Evolutionary conservation across 352 stramenopile genomes (phyloP).

Genomic region (Globisporangium uncinulatum): DNA sequence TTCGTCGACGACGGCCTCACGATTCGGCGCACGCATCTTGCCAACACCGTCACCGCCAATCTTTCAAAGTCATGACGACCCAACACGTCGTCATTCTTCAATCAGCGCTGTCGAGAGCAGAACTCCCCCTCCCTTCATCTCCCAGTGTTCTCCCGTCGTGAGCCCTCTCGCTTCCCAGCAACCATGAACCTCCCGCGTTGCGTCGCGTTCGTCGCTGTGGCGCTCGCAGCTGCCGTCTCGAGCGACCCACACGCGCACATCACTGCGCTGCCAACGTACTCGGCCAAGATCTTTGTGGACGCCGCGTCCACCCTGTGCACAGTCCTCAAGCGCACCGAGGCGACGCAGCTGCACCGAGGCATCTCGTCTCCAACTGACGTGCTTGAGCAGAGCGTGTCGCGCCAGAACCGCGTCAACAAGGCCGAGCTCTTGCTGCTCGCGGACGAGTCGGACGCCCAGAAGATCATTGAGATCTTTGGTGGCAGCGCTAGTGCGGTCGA

Average conservation of each 20-base stretch:
- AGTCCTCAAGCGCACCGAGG: slow-evolving; percentile 9
- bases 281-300: slow-evolving; percentile 14
- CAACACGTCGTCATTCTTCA: not conserved
- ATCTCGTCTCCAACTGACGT: slow-evolving; percentile 8
- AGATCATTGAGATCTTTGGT: slow-evolving; percentile 13
- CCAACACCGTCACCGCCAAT: no score
- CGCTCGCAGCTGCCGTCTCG: not conserved
- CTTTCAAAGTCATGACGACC: not conserved
- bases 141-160: not conserved
- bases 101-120: not conserved
- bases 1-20: no score
- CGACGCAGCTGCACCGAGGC: slow-evolving; percentile 14
- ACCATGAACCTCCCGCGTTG: slow-evolving; percentile 2
- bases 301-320: slow-evolving; percentile 3
- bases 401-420: slow-evolving; percentile 13
- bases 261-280: slow-evolving; percentile 6
- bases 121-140: not conserved
- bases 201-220: not conserved
- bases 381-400: slow-evolving; percentile 9
- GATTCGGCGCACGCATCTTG: no score
- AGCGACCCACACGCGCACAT: not conserved
- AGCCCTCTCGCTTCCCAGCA: not conserved
- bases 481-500: slow-evolving; percentile 9
- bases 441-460: slow-evolving; percentile 8
- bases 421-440: slow-evolving; percentile 8